Evolutionary conservation across 2,329 filamentous ascomycete genomes (phyloP).

Genomic region (Aspergillus latus): DNA sequence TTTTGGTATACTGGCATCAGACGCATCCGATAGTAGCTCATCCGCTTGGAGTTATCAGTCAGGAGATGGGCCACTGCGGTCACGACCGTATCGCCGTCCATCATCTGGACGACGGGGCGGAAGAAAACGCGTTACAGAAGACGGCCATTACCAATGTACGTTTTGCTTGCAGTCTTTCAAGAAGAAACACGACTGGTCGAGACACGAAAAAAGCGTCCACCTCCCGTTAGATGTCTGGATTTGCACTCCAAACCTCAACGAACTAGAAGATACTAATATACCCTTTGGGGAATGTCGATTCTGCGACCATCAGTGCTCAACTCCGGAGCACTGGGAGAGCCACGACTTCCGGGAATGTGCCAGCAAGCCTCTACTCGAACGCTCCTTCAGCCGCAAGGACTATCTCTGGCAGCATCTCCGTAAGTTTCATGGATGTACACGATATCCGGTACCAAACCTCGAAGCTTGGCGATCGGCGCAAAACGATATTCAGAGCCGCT

Average conservation of each 20-base stretch:
- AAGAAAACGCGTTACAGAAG: slow-evolving; percentile 5
- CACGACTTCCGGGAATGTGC: slow-evolving; percentile 57
- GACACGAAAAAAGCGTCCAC: slow-evolving; percentile 54
- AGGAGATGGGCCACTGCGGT: slow-evolving; percentile 23
- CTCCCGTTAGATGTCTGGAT: slow-evolving; percentile 48
- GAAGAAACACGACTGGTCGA: slow-evolving; percentile 52
- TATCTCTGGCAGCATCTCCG: slow-evolving; percentile 58
- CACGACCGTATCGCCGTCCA: slow-evolving; percentile 20
- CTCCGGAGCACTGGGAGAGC: slow-evolving; percentile 48
- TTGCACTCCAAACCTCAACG: slow-evolving; percentile 27
- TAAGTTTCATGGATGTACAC: slow-evolving; percentile 55
- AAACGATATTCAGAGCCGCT: slow-evolving; percentile 53
- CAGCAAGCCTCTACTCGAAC: slow-evolving; percentile 49
- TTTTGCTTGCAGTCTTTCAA: slow-evolving; percentile 52
- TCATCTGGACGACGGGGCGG: slow-evolving; percentile 13
- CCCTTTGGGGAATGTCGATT: slow-evolving; percentile 44
- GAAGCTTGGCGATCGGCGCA: slow-evolving; percentile 56
- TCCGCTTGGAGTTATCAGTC: slow-evolving; percentile 38
- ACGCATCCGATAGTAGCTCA: slow-evolving; percentile 33
- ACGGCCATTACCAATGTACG: slow-evolving; percentile 46
- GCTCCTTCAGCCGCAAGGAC: slow-evolving; percentile 60
- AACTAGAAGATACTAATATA: slow-evolving; percentile 13
- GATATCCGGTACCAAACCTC: slow-evolving; percentile 51
- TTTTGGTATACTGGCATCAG: slow-evolving; percentile 30
- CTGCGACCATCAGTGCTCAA: slow-evolving; percentile 48